These are phyloP conservation scores for Corylus americana DNA, from an alignment of 306 rosid genomes.

Conservation along the genomic window DNA sequence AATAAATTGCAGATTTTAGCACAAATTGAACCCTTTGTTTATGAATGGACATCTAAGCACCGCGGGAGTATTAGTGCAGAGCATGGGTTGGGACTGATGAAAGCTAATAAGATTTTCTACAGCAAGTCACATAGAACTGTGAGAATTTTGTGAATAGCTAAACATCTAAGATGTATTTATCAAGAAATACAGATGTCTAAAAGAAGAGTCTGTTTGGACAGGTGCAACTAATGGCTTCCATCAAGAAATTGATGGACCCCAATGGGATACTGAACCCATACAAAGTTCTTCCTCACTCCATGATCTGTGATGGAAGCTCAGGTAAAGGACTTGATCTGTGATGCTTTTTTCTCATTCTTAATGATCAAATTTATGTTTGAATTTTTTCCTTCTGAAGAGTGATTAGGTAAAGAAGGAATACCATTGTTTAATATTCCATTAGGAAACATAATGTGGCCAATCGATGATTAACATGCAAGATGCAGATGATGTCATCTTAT, in stretches of 20 bases:
- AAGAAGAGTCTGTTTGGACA: slow-evolving; percentile 32
- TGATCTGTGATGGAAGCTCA: slow-evolving; percentile 15
- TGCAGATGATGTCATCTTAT: neutral
- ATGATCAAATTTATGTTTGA: neutral
- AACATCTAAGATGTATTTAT: neutral
- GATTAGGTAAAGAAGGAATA: neutral
- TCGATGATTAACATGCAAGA: neutral
- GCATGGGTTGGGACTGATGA: slow-evolving; percentile 94
- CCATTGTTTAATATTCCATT: neutral
- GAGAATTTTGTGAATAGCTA: slow-evolving; percentile 35
- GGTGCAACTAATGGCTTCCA: slow-evolving; percentile 83
- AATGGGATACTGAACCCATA: slow-evolving; percentile 89
- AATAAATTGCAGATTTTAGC: slow-evolving; percentile 60
- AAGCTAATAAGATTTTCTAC: slow-evolving; percentile 80
- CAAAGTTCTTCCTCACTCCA: slow-evolving; percentile 78
- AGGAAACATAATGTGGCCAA: neutral
- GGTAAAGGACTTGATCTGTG: slow-evolving; percentile 21
- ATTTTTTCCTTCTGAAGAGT: neutral
- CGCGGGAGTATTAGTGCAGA: slow-evolving; percentile 92
- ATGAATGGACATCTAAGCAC: slow-evolving; percentile 90
- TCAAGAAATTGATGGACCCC: slow-evolving; percentile 89
- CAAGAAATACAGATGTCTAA: slow-evolving; percentile 17
- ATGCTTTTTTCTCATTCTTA: neutral
- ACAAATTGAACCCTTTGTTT: slow-evolving; percentile 89
- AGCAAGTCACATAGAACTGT: slow-evolving; percentile 75